Base-by-base conservation (phyloP, 371 early-diverging fungal species). In the Conidiobolus incongruus region DNA sequence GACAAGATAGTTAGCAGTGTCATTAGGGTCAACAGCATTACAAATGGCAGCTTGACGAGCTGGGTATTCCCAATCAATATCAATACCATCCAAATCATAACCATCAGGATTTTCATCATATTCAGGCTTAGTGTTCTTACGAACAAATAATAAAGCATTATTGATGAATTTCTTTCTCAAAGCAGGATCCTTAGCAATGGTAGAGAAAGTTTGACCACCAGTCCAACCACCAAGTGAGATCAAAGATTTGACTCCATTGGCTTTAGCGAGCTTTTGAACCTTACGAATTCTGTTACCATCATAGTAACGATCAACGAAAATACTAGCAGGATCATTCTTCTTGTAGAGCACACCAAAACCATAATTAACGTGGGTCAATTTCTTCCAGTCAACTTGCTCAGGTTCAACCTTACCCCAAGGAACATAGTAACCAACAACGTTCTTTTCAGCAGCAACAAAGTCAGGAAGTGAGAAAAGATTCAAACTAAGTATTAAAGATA, bases 201-300 rank as follows among this genome's bases (percentile, higher is more conserved):
- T 49, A 2, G 71, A 69, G 55, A 81, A 77, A 12, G 55, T 51
- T 32, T 68, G 52, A 4, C 75, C 72, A 17, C 77, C 80, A 39
- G 72, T 72, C 76, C 81, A 83, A 2, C 83, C 84, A 34, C 83
- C 81, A 6, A 83, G 55, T 2, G 81, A 77, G 16, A 75, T 53
- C 20, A 76, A 48, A 21, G 77, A 70, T 39, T 30, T 54, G 46
- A 48, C 50, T 15, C 61, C 53, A 2, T 52, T 57, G 2, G 57
- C 57, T 35, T 72, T 63, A 17, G 72, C 71, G 8, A 63, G 35
- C 0, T 49, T 23, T 17, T 66, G 61, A 2, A 70, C 37, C 15
- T 56, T 57, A 2, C 57, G 62, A 32, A 70, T 49, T 12, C 48
- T 38, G 4, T 47, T 47, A 23, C 58, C 56, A 21, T 57, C 51